Evolutionary conservation across 192 early-diverging fungal species (phyloP), one percentile per base, ranked within the genome.

Genomic region (Funneliformis mosseae): DNA sequence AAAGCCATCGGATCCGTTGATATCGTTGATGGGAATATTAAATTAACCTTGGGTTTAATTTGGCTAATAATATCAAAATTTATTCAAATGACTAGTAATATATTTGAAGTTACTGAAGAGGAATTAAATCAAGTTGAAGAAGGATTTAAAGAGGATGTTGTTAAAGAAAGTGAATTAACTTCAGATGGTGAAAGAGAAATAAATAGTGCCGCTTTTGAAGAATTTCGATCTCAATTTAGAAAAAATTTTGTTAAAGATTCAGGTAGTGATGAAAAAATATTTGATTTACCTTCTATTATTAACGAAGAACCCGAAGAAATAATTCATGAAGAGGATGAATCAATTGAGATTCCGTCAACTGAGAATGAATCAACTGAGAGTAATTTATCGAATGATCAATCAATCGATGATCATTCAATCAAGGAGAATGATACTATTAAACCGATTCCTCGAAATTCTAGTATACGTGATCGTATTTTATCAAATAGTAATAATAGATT

Each of bases 1-100:
- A 23, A 78, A 33, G 77, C 77, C 10, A 78, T 78, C 41, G 77
- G 77, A 21, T 64, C 77, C 8, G 77, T 78, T 10, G 77, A 78
- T 78, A 78, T 78, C 23, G 77, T 78, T 27, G 77, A 78, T 68
- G 77, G 77, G 3, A 78, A 78, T 33, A 64, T 78, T 33, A 78
- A 78, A 68, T 78, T 78, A 42, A 78, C 77, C 38, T 33, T 78
- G 11, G 77, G 77, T 46, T 78, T 78, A 78, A 33, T 78, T 48
- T 78, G 64, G 62, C 21, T 78, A 38, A 50, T 78, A 42, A 78
- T 78, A 39, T 66, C 77, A 48, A 78, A 78, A 48, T 68, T 68
- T 67, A 63, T 68, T 46, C 63, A 78, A 48, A 46, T 78, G 64
- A n/a, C 41, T 5, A 27, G 45, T 46, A 50, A 50, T 18, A 27